Conservation (phyloP, 805 yeast species). For the Metschnikowia henanensis region DNA sequence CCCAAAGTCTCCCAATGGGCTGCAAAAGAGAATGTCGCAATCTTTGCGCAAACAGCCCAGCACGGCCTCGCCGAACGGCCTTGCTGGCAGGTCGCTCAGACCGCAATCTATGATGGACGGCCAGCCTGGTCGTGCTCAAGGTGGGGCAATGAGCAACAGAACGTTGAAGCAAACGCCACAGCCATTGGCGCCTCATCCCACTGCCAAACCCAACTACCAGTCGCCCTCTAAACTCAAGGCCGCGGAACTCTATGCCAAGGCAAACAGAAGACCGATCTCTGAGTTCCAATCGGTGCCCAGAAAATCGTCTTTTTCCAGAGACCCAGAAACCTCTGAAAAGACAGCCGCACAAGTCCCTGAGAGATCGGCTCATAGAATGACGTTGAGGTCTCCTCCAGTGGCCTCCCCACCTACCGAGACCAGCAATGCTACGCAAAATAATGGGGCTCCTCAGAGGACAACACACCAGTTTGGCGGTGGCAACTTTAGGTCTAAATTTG, state of each 20-base stretch:
- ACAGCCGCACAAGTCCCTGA: slow-evolving; percentile 1
- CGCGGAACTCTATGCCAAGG: slow-evolving; percentile 54
- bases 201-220: slow-evolving; percentile 34
- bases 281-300: slow-evolving; percentile 40
- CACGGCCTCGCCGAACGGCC: slow-evolving; percentile 16
- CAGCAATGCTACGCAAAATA: not conserved
- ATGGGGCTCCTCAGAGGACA: not conserved
- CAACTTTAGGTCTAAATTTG: slow-evolving; percentile 52
- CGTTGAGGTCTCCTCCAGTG: slow-evolving; percentile 10
- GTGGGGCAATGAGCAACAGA: slow-evolving; percentile 30
- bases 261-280: slow-evolving; percentile 43
- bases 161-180: slow-evolving; percentile 25
- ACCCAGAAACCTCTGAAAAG: slow-evolving; percentile 5
- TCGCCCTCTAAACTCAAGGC: slow-evolving; percentile 45
- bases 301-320: slow-evolving; percentile 60
- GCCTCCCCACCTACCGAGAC: not conserved
- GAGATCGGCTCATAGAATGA: slow-evolving; percentile 7
- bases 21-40: slow-evolving; percentile 24
- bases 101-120: slow-evolving; percentile 29
- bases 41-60: slow-evolving; percentile 29
- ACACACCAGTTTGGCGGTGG: slow-evolving; percentile 2
- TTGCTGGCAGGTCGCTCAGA: slow-evolving; percentile 32
- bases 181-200: slow-evolving; percentile 42
- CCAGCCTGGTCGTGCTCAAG: slow-evolving; percentile 3
- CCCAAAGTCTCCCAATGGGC: slow-evolving; percentile 8